Evolutionary conservation across 345 rosid genomes (phyloP), one percentile per base, ranked within the genome.

Genomic region (Pelargonium nanum): DNA sequence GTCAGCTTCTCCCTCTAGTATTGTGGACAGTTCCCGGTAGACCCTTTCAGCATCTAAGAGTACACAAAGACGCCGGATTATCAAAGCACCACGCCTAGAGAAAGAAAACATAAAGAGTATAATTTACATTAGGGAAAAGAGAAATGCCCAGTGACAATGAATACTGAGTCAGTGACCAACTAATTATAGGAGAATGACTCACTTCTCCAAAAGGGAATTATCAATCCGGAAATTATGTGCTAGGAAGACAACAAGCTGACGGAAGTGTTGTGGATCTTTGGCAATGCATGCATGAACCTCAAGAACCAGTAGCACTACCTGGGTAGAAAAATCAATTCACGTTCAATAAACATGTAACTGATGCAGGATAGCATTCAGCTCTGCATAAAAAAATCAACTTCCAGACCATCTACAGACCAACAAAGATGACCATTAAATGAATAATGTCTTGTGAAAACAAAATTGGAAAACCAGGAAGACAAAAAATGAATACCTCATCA

Each of bases 201-300:
- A 94, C 99, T 85, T 94, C 79, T 90, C 96, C 64, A 94, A 72
- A 60, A 94, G 96, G 74, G 92, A 77, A 75, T 80, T 74, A 68
- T 90, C 93, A 64, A 83, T 74, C 56, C 91, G 96, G 44, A 94
- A 94, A 59, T 85, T 94, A 81, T 94, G 85, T 67, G 88, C 83
- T 52, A 94, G 81, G 80, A 85, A 94, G 72, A 88, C 91, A 34
- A 94, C 78, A 75, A 94, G 99, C 62, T 94, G 96, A 67, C 85
- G 97, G 63, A 94, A 94, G 75, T 94, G 89, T 53, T 70, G 84
- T 24, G 72, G 78, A 80, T 90, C 99, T 88, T 85, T 74, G 32
- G 99, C 99, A 56, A 90, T 93, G 78, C 97, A 85, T 53, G 99
- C 97, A 78, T 94, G 99, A 74, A 94, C 86, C 67, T 94, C 99